Conservation (phyloP, 352 stramenopile genomes). For the Globisporangium ultimum region DNA sequence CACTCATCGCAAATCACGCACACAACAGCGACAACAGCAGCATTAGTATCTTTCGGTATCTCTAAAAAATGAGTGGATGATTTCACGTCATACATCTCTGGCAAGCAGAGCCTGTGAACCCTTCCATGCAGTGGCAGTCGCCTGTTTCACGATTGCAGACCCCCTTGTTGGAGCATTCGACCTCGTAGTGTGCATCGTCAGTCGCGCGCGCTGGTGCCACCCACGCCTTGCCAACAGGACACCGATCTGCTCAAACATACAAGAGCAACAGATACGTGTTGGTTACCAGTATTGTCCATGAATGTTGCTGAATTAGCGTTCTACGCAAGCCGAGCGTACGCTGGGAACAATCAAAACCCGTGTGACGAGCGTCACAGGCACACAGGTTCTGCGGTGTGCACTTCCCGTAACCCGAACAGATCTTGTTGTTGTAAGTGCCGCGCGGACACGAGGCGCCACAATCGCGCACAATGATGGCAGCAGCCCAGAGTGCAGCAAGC, state of each 20-base stretch:
- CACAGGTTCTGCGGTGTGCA: conserved; percentile 51
- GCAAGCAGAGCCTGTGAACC: conserved; percentile 67
- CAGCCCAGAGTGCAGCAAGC: not conserved
- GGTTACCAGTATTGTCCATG: no score
- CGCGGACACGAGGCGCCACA: conserved; percentile 32
- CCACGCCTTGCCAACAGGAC: conserved; percentile 54
- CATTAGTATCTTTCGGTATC: no score
- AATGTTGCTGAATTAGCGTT: no score
- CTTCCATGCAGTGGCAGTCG: conserved; percentile 55
- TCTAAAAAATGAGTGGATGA: no score
- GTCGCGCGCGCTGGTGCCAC: conserved; percentile 42
- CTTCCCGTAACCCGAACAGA: conserved; percentile 52
- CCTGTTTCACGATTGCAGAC: conserved; percentile 51
- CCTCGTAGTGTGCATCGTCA: conserved; percentile 55
- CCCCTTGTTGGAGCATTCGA: conserved; percentile 80
- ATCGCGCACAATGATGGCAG: not conserved
- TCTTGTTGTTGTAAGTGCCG: conserved; percentile 44
- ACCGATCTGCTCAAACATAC: conserved; percentile 25
- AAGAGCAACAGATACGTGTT: no score
- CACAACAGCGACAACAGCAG: not conserved
- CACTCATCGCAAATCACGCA: not conserved
- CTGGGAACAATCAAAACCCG: conserved; percentile 62
- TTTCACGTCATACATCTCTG: conserved; percentile 42
- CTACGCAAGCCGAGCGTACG: conserved; percentile 30
- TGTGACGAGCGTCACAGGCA: conserved; percentile 46